Evolutionary conservation across 345 rosid genomes (phyloP).

Genomic region (Erodium maritimum): DNA sequence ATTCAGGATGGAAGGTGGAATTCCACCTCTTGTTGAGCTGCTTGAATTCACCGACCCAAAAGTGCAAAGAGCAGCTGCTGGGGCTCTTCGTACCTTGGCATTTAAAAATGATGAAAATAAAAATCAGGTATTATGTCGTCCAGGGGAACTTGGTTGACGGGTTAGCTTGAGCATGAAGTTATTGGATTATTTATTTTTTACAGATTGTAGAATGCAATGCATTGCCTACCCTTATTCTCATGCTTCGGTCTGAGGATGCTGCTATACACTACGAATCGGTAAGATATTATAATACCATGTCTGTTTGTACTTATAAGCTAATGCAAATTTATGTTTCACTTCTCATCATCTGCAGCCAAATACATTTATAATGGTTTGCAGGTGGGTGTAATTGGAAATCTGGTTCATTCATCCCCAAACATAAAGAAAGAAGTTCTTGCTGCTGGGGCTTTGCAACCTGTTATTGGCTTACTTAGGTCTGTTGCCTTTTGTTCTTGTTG

Average conservation of each 20-base stretch:
- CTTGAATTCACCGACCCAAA: slow-evolving; percentile 76
- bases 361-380: slow-evolving; percentile 11
- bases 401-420: slow-evolving; percentile 92
- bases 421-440: slow-evolving; percentile 90
- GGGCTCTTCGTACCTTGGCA: slow-evolving; percentile 90
- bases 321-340: slow-evolving; percentile 2
- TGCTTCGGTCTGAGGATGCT: slow-evolving; percentile 94
- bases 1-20: slow-evolving; percentile 84
- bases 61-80: slow-evolving; percentile 99
- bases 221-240: slow-evolving; percentile 83
- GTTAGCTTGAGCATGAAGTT: slow-evolving; percentile 7
- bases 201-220: slow-evolving; percentile 95
- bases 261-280: slow-evolving; percentile 99
- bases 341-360: slow-evolving; percentile 5
- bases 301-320: background rate
- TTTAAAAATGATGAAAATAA: slow-evolving; percentile 94
- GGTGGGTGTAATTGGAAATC: slow-evolving; percentile 94
- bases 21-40: slow-evolving; percentile 93
- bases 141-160: slow-evolving; percentile 11
- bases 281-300: slow-evolving; percentile 17
- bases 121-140: slow-evolving; percentile 45
- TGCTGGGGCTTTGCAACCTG: slow-evolving; percentile 96
- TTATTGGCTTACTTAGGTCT: slow-evolving; percentile 81
- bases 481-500: slow-evolving; percentile 3
- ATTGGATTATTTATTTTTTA: slow-evolving; percentile 16